Base-by-base conservation (phyloP, 805 yeast species). In the Barnettozyma pratensis region DNA sequence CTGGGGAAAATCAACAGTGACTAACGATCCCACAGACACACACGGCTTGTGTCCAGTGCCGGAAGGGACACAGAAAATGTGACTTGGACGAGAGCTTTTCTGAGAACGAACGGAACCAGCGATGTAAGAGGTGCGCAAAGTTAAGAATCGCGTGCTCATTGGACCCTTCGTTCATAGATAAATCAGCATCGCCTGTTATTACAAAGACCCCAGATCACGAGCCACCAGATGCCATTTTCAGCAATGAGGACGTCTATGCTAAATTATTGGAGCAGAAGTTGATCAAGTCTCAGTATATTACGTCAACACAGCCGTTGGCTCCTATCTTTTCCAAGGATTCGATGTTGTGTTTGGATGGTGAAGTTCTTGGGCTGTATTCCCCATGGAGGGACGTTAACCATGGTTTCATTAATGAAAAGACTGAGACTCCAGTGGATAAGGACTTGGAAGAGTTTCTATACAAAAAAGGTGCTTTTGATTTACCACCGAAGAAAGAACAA, bases 281-380 rank as follows among this genome's bases (percentile, higher is more conserved):
- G 8, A 42, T 39, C 35, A 49, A 42, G 10, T 46, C 52, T 2
- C 52, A 49, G 28, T 49, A 46, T 30, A 43, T 49, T 32, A 49
- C 52, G 12, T 46, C 52, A 30, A 46, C 52, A 3, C 52, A 49
- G 25, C 52, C 52, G 1, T 28, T 49, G 32, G 52, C 52, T 1
- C 52, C 52, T 7, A 43, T 49, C 7, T 37, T 49, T 6, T 49
- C 52, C 6, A 47, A 44, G 26, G 52, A 49, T 30, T 46, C 52
- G 5, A 39, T 49, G 30, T 29, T 49, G 14, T 46, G 47, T 27
- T 38, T 49, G 9, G 52, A 49, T 41, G 52, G 52, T 37, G 52
- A 49, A 41, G 44, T 49, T 2, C n/a, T 49, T 28, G 52, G 52
- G 4, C 38, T 49, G 3, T 49, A 42, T 34, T 43, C 46, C 5